Evolutionary conservation across 176 grass and related monocot species (phyloP).

Genomic region (Rhynchospora breviuscula): DNA sequence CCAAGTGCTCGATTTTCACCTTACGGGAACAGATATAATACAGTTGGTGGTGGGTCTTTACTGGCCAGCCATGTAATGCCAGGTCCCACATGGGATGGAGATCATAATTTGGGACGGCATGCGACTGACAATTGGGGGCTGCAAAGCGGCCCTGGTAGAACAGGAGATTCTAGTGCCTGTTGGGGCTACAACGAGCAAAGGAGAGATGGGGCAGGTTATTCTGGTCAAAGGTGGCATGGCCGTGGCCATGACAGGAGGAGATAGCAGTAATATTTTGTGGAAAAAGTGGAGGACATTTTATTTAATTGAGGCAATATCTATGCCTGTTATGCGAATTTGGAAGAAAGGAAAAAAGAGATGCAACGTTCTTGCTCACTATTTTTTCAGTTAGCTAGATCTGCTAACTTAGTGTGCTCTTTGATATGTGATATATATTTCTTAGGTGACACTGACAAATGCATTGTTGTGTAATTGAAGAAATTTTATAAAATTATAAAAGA

Average conservation of each 20-base stretch:
- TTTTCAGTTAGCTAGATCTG: neutral
- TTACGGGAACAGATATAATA: slow-evolving; percentile 22
- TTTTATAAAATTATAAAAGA: no score
- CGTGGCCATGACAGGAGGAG: neutral
- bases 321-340: neutral
- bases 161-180: slow-evolving; percentile 28
- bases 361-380: neutral
- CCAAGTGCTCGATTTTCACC: slow-evolving; percentile 10
- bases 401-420: neutral
- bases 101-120: neutral
- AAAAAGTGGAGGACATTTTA: neutral
- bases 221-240: slow-evolving; percentile 17
- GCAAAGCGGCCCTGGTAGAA: neutral
- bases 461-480: neutral
- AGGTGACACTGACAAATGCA: neutral
- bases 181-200: slow-evolving; percentile 20
- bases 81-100: slow-evolving; percentile 6
- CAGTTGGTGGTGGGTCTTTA: neutral
- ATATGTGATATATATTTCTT: neutral
- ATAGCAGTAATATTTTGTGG: neutral
- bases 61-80: slow-evolving; percentile 6
- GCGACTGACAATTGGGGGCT: slow-evolving; percentile 22
- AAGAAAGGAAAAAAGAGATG: neutral
- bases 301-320: neutral
- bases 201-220: neutral